phyloP scores from a whole-genome alignment of 139 green algal genomes.

The Haematococcus lacustris region DNA sequence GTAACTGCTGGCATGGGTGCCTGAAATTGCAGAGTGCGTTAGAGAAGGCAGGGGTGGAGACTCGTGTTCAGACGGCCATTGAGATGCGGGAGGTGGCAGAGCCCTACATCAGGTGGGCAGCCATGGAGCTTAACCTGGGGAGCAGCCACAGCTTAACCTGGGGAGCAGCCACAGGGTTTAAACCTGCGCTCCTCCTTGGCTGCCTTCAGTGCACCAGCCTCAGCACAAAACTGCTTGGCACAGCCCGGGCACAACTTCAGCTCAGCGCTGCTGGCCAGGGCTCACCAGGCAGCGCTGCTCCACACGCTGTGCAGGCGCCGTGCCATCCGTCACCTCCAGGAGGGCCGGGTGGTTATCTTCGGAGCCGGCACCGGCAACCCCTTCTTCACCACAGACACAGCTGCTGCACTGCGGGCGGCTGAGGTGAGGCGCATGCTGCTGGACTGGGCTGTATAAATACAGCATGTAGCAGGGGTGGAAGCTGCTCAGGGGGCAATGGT shows the following conservation, averaged over 20 bases:
- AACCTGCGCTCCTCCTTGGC: no score
- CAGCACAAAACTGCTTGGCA: no score
- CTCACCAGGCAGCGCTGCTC: conserved; percentile 93
- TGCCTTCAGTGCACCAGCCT: no score
- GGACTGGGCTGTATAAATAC: not conserved
- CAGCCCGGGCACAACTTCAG: no score
- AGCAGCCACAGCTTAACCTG: no score
- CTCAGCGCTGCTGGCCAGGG: no score
- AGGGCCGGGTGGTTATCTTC: conserved; percentile 93
- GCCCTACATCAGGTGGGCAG: conserved; percentile 97
- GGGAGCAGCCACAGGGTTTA: no score
- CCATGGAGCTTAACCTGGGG: no score
- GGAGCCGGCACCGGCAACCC: conserved; percentile 91
- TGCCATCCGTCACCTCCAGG: conserved; percentile 91
- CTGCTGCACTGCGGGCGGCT: conserved; percentile 87
- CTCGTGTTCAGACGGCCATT: conserved; percentile 87
- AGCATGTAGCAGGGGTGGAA: not conserved
- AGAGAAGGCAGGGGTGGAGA: conserved; percentile 61
- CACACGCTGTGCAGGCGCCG: conserved; percentile 86
- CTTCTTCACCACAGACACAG: conserved; percentile 98
- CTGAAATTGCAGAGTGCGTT: conserved; percentile 74
- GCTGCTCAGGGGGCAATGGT: not conserved
- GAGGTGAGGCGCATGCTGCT: conserved; percentile 61
- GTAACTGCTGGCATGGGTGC: not conserved
- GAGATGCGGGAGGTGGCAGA: conserved; percentile 94